Evolutionary conservation across 2,329 filamentous ascomycete genomes (phyloP), one percentile per base, ranked within the genome.

Genomic region (Fusarium sp.): DNA sequence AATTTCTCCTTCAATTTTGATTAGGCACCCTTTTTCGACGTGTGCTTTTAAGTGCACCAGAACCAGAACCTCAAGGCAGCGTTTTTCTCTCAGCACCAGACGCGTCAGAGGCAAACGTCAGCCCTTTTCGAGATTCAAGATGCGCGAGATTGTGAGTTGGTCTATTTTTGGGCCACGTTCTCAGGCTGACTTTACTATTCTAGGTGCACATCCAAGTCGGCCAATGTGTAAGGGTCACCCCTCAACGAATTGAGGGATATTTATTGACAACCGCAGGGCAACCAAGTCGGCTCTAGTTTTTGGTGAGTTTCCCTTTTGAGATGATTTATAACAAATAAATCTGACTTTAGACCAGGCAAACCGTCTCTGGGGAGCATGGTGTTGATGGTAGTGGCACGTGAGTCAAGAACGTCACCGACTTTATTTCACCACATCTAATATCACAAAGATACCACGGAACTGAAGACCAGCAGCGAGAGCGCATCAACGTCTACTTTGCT

Each of bases 211-310:
- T 99, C 79, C 96, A 99, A 88, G 98, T 96, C 89, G 96, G 96
- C 85, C 96, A 99, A 91, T 98, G 96, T 88, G 94, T 98, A 85
- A 85, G 85, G 85, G 46, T 50, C 66, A 24, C 52, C 42, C 76
- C 80, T 83, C 76, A 85, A 78, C 49, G 26, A 7, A 28, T 47
- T 52, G 62, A 49, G 56, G 58, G 43, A 51, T 19, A 65, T 49
- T 50, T 69, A 46, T 52, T 65, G 62, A 65, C 42, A 28, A 54
- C 62, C 71, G 58, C 78, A 98, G 95, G 96, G 96, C 90, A 98
- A 99, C 92, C 96, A 99, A 93, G 97, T 98, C 78, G 96, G 96
- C 94, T 95, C 96, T 88, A 95, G 96, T 85, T 99, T 99, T 90
- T 99, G 96, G 67, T 69, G 46, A 7, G 22, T 39, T 8, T 19